These are phyloP conservation scores for Tuber magnatum DNA, from an alignment of 495 filamentous ascomycete genomes.

Conservation along the genomic window DNA sequence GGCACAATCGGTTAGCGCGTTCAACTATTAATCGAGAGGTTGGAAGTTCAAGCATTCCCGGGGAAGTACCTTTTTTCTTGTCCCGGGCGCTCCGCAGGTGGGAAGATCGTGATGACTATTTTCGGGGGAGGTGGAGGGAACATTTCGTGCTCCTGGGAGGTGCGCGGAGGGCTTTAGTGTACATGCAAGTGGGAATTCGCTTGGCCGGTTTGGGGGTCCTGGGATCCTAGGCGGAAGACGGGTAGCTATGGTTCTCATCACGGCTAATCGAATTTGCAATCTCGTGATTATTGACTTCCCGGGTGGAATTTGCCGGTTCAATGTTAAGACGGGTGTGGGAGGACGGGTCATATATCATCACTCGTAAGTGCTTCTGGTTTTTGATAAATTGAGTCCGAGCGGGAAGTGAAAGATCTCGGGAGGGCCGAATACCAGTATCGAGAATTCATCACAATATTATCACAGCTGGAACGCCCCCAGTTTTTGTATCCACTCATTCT, in stretches of 20 bases:
- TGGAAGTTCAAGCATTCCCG: slow-evolving; percentile 49
- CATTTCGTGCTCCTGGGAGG: neutral
- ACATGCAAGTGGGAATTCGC: neutral
- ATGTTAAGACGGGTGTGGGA: neutral
- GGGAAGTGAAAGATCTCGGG: neutral
- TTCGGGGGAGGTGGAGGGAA: neutral
- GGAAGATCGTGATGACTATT: neutral
- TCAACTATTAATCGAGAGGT: slow-evolving; percentile 50
- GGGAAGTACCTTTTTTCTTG: slow-evolving; percentile 7
- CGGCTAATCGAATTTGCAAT: neutral
- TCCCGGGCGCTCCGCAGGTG: neutral
- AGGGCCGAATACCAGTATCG: neutral
- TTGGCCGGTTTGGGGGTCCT: neutral
- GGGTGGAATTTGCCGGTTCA: neutral
- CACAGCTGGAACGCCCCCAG: neutral
- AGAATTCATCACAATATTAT: too few relatives aligned
- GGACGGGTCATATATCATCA: neutral
- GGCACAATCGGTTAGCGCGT: slow-evolving; percentile 50
- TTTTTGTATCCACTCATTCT: neutral
- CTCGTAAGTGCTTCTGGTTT: neutral
- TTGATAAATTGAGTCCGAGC: neutral
- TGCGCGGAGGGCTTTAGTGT: neutral
- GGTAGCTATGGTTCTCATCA: neutral
- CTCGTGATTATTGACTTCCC: neutral
- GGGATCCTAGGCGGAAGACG: neutral